Conservation (phyloP, 768 basidiomycete species). For the Kwoniella europaea region DNA sequence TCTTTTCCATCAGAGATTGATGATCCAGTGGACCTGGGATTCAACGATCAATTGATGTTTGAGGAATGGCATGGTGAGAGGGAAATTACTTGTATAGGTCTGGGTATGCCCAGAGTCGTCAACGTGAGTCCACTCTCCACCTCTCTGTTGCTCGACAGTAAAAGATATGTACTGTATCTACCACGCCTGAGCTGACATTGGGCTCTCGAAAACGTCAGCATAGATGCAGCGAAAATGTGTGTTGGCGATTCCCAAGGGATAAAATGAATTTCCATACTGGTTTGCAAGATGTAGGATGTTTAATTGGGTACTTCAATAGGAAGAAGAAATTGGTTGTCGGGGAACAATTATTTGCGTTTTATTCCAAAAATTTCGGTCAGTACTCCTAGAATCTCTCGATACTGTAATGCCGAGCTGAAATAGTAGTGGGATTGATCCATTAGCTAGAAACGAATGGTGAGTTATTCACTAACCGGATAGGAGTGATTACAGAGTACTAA, state of each 20-base stretch:
- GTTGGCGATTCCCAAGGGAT: slow-evolving; percentile 2
- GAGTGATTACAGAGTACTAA: not conserved
- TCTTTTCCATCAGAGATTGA: slow-evolving; percentile 5
- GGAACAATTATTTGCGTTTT: slow-evolving; percentile 18
- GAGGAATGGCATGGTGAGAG: not conserved
- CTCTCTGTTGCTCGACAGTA: too few relatives aligned
- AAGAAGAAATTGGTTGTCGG: not conserved
- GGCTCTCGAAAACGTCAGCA: not conserved
- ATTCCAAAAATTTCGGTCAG: slow-evolving; percentile 16
- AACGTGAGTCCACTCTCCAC: slow-evolving; percentile 9
- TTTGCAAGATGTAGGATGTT: slow-evolving; percentile 3
- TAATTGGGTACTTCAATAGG: not conserved
- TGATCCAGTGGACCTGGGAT: not conserved
- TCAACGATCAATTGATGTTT: slow-evolving; percentile 10
- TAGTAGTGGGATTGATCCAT: too few relatives aligned
- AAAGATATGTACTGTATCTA: not conserved
- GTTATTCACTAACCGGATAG: not conserved
- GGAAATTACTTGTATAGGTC: not conserved
- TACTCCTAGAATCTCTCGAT: not conserved
- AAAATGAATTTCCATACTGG: not conserved
- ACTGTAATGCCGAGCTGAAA: not conserved
- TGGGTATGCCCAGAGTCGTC: slow-evolving; percentile 11
- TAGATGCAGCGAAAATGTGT: slow-evolving; percentile 3
- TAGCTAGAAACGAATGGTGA: not conserved
- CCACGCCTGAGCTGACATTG: not conserved